Percentiles rank a stretch among this genome's conserved stretches.
phyloP scores from a whole-genome alignment of 1,284 basidiomycete species.

The Garcileccinum viscosum region DNA sequence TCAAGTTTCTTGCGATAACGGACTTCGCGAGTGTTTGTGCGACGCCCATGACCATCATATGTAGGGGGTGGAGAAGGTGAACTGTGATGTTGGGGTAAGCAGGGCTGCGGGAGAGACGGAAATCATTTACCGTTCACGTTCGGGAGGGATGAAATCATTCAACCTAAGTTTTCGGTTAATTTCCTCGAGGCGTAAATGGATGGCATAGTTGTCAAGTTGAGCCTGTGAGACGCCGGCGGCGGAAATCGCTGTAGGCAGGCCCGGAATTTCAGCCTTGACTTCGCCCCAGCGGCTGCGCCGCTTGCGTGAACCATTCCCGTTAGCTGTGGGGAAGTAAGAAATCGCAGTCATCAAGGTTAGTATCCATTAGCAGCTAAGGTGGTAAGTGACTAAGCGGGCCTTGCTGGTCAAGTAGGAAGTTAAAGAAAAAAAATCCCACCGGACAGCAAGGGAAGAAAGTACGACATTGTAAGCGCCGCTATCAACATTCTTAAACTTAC shows the following conservation, averaged over 20 bases:
- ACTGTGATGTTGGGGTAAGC: slow-evolving; percentile 51
- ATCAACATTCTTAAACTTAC: slow-evolving; percentile 51
- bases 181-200: slow-evolving; percentile 93
- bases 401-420: slow-evolving; percentile 38
- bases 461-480: slow-evolving; percentile 41
- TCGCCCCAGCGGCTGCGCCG: slow-evolving; percentile 96
- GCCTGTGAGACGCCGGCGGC: slow-evolving; percentile 89
- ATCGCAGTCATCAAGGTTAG: slow-evolving; percentile 60
- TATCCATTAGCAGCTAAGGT: slow-evolving; percentile 58
- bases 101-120: not conserved
- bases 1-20: slow-evolving; percentile 98
- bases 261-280: slow-evolving; percentile 85
- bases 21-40: slow-evolving; percentile 98
- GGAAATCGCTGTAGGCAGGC: slow-evolving; percentile 90
- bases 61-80: slow-evolving; percentile 97
- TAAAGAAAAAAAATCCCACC: slow-evolving; percentile 35
- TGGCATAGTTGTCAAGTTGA: slow-evolving; percentile 95
- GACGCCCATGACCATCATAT: slow-evolving; percentile 95
- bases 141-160: slow-evolving; percentile 96
- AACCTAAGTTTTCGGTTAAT: slow-evolving; percentile 93
- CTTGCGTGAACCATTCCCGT: slow-evolving; percentile 86
- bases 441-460: slow-evolving; percentile 38
- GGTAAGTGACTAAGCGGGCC: slow-evolving; percentile 44
- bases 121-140: slow-evolving; percentile 78
- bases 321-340: slow-evolving; percentile 57